Percentiles rank a stretch among this genome's conserved stretches.
phyloP scores from a whole-genome alignment of 306 rosid genomes.

The Quercus bicolor region DNA sequence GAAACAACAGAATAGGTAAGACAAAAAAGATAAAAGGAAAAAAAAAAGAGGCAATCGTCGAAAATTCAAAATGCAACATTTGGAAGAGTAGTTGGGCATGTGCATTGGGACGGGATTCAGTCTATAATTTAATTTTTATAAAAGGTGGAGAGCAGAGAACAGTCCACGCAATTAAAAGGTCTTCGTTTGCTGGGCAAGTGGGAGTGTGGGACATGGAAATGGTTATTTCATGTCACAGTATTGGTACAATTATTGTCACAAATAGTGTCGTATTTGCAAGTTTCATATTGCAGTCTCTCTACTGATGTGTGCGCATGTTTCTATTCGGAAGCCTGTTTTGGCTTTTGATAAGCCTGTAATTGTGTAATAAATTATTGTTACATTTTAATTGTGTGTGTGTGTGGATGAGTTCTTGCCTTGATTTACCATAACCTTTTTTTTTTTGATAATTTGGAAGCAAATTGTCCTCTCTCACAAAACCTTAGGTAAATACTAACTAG shows the following conservation, averaged over 20 bases:
- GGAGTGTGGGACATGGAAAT: slow-evolving; percentile 8
- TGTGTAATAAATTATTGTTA: too few relatives aligned
- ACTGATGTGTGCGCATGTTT: not conserved
- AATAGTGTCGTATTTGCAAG: too few relatives aligned
- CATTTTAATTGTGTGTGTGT: too few relatives aligned
- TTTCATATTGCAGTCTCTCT: not conserved
- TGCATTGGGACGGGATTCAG: slow-evolving; percentile 14
- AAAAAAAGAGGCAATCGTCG: not conserved
- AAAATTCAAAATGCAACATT: not conserved
- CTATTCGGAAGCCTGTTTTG: not conserved
- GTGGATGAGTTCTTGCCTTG: too few relatives aligned
- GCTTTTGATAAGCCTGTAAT: not conserved
- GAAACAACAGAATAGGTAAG: not conserved
- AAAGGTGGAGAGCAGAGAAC: not conserved
- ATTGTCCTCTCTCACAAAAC: too few relatives aligned
- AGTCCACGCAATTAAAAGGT: slow-evolving; percentile 13
- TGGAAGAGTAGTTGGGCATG: slow-evolving; percentile 21
- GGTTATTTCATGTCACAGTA: slow-evolving; percentile 1
- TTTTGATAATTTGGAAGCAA: too few relatives aligned
- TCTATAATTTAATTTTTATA: not conserved
- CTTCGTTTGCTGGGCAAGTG: not conserved
- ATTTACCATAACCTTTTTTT: too few relatives aligned
- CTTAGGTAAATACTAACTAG: too few relatives aligned
- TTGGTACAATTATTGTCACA: not conserved
- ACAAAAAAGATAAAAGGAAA: not conserved